These are phyloP conservation scores for Dothistroma pini DNA, from an alignment of 2,329 filamentous ascomycete genomes.

Conservation along the genomic window DNA sequence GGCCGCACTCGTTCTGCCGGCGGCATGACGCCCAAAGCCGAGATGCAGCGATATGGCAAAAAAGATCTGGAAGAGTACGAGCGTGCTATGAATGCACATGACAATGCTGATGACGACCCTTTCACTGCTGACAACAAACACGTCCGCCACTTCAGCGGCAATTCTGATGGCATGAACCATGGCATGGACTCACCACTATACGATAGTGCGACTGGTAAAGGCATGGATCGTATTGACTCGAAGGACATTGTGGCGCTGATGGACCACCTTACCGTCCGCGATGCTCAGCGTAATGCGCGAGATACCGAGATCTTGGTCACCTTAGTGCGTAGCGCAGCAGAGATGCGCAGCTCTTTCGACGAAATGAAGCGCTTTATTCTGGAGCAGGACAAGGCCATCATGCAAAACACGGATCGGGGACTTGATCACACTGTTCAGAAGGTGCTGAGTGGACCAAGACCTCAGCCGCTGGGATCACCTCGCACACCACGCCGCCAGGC, in stretches of 20 bases:
- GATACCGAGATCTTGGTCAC: slow-evolving; percentile 96
- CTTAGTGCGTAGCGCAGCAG: slow-evolving; percentile 85
- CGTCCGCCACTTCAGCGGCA: slow-evolving; percentile 70
- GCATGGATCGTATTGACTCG: slow-evolving; percentile 87
- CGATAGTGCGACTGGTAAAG: slow-evolving; percentile 80
- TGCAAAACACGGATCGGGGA: slow-evolving; percentile 80
- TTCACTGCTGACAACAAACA: slow-evolving; percentile 59
- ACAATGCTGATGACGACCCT: slow-evolving; percentile 53
- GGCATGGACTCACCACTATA: slow-evolving; percentile 79
- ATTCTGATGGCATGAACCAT: slow-evolving; percentile 66
- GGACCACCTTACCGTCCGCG: slow-evolving; percentile 96
- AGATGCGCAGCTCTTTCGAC: slow-evolving; percentile 96
- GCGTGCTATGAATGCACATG: slow-evolving; percentile 46
- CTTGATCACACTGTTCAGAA: slow-evolving; percentile 82
- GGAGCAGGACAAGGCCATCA: slow-evolving; percentile 84
- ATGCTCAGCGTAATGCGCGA: slow-evolving; percentile 91
- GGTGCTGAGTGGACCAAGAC: slow-evolving; percentile 79
- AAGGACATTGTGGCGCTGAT: slow-evolving; percentile 96
- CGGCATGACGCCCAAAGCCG: slow-evolving; percentile 43
- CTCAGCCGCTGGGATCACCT: slow-evolving; percentile 65
- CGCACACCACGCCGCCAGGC: slow-evolving; percentile 50
- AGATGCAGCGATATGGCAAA: slow-evolving; percentile 45
- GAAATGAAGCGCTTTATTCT: slow-evolving; percentile 91
- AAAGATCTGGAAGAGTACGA: slow-evolving; percentile 55
- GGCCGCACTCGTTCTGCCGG: slow-evolving; percentile 50